Evolutionary conservation across 2,329 filamentous ascomycete genomes (phyloP), one percentile per base, ranked within the genome.

Genomic region (Xylariomycetidae sp.): DNA sequence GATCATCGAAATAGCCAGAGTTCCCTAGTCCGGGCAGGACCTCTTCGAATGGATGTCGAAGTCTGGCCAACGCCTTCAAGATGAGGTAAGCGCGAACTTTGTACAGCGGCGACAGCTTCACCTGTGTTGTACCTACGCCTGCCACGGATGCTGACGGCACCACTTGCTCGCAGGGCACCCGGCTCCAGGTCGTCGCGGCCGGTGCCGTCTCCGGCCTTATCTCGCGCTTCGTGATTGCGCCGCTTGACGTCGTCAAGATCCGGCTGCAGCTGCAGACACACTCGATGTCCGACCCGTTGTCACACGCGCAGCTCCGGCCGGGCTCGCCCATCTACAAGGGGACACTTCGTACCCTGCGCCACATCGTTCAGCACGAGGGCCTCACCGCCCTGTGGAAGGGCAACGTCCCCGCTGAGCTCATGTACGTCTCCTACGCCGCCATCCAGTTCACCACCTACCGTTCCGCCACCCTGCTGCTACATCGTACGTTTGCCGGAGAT

Each of bases 221-320:
- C 44, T 92, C 92, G 34, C 82, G 89, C 57, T 96, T 98, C 68
- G 77, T 92, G 54, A 82, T 96, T 56, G 87, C 92, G 13, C 92
- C 92, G 33, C 83, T 98, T 47, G 92, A 98, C 61, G 92, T 98
- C 43, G 79, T 96, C 64, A 96, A 98, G 69, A 98, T 98, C 63
- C 85, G 92, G 29, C 80, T 96, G 28, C 92, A 98, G 59, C 79
- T 98, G 13, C 92, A 96, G 61, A 77, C 85, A 27, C 84, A 93
- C 64, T 88, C 86, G 30, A 75, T 85, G 39, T 82, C 82, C 49
- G 82, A 90, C 53, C 83, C 86, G 2, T 61, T 79, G 8, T 72
- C 77, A 28, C 68, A 76, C 43, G 64, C 64, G 43, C 44, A 64
- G 39, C 57, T 67, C 10, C 60, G 57, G 33, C 28, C 28, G 10